A percentile compares a stretch with the other conserved stretches of the same genome.
Conservation (phyloP, 2,329 filamentous ascomycete genomes). For the Simplicillium sp. region DNA sequence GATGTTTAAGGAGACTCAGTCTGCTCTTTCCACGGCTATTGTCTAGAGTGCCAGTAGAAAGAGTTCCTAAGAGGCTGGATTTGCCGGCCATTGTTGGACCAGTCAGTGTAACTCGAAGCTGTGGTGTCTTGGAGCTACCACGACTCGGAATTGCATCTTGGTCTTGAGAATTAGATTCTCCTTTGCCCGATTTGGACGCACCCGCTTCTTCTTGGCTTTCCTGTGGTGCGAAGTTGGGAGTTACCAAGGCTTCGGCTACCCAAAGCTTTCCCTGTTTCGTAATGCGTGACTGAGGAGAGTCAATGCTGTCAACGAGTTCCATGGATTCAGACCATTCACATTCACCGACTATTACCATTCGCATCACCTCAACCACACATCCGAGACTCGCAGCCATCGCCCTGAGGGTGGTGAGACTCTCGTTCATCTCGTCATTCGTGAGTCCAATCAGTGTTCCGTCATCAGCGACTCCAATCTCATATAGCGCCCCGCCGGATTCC, state of each 20-base stretch:
- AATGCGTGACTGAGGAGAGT: conserved; percentile 11
- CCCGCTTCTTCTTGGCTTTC: conserved; percentile 6
- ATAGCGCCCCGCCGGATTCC: conserved; percentile 85
- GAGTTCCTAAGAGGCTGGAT: conserved; percentile 77
- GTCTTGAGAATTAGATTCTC: conserved; percentile 3
- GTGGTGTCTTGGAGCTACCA: conserved; percentile 51
- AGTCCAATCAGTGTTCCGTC: conserved; percentile 86
- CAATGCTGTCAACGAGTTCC: conserved; percentile 17
- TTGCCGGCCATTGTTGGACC: conserved; percentile 90
- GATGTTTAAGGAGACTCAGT: conserved; percentile 79
- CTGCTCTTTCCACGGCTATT: conserved; percentile 88
- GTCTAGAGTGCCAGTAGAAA: conserved; percentile 81
- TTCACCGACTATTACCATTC: conserved; percentile 74
- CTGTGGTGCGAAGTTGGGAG: conserved; percentile 50
- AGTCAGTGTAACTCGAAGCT: conserved; percentile 78
- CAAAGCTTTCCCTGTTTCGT: conserved; percentile 50
- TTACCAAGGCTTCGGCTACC: conserved; percentile 87
- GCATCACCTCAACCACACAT: conserved; percentile 72
- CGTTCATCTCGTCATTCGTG: conserved; percentile 82
- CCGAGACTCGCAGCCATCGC: conserved; percentile 91
- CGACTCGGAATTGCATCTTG: conserved; percentile 20
- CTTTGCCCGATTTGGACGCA: neutral
- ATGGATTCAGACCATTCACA: conserved; percentile 60
- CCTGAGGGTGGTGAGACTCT: conserved; percentile 75
- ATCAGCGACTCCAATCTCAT: conserved; percentile 94